phyloP scores from a whole-genome alignment of 2,329 filamentous ascomycete genomes.

The Hyphodiscus sp. region DNA sequence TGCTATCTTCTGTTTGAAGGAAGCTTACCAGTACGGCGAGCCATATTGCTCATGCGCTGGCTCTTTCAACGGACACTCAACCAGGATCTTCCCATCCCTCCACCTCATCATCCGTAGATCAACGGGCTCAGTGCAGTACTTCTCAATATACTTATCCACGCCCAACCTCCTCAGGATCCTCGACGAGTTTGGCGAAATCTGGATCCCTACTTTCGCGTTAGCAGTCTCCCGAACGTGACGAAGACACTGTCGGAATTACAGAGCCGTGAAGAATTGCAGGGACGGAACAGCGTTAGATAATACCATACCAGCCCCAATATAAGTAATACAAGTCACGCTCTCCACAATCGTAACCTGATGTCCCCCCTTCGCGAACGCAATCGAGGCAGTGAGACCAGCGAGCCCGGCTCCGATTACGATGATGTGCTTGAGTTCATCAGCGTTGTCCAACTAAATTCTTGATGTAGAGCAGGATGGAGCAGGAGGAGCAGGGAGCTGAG shows the following conservation, averaged over 20 bases:
- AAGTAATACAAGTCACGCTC: slow-evolving; percentile 11
- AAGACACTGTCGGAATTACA: too few relatives aligned
- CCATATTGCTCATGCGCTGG: slow-evolving; percentile 11
- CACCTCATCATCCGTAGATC: slow-evolving; percentile 18
- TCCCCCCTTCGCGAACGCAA: slow-evolving; percentile 11
- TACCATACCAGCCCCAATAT: slow-evolving; percentile 17
- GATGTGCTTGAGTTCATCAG: slow-evolving; percentile 8
- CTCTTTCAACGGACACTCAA: slow-evolving; percentile 14
- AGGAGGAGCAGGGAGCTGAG: too few relatives aligned
- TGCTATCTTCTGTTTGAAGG: too few relatives aligned
- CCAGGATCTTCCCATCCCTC: slow-evolving; percentile 12
- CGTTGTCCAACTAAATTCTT: too few relatives aligned
- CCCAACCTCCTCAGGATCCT: slow-evolving; percentile 11
- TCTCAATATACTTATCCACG: slow-evolving; percentile 14
- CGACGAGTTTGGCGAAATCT: slow-evolving; percentile 16
- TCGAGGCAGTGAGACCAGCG: slow-evolving; percentile 14
- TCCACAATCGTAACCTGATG: slow-evolving; percentile 14
- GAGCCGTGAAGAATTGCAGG: too few relatives aligned
- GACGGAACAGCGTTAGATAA: neutral
- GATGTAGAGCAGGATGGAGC: too few relatives aligned
- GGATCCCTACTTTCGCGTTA: slow-evolving; percentile 7
- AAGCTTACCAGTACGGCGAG: slow-evolving; percentile 12
- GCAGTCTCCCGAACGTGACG: too few relatives aligned
- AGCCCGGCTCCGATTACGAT: slow-evolving; percentile 17
- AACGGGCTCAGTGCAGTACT: slow-evolving; percentile 12